phyloP scores from a whole-genome alignment of 2,329 filamentous ascomycete species.

The Didymosphaeria variabile region DNA sequence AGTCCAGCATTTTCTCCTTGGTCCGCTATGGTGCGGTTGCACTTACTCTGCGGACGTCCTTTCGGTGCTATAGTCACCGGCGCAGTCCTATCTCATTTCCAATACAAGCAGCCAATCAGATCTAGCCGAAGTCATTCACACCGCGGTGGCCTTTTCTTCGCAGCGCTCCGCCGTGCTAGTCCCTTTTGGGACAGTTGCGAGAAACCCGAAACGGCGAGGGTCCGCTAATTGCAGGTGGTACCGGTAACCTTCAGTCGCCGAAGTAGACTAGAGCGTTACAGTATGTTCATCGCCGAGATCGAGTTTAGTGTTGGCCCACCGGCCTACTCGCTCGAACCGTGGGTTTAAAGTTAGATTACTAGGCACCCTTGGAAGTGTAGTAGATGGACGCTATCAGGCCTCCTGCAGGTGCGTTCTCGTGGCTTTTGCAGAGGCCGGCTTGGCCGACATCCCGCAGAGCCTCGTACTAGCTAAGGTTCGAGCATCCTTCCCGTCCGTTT shows the following conservation, averaged over 20 bases:
- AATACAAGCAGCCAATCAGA: not conserved
- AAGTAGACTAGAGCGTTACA: not conserved
- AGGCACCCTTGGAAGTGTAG: not conserved
- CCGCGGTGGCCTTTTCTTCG: not conserved
- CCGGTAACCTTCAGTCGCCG: not conserved
- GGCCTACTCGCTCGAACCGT: too few relatives aligned
- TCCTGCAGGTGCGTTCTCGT: not conserved
- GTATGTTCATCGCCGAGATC: not conserved
- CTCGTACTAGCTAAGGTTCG: not conserved
- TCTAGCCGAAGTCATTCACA: not conserved
- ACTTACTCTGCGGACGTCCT: not conserved
- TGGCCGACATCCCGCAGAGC: not conserved
- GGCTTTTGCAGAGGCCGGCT: not conserved
- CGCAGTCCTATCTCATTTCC: not conserved
- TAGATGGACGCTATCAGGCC: not conserved
- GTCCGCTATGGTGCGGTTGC: not conserved
- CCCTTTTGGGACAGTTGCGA: not conserved
- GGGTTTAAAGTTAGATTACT: too few relatives aligned
- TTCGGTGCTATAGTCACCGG: not conserved
- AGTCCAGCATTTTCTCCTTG: not conserved
- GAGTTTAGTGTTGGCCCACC: too few relatives aligned
- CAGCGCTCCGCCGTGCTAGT: not conserved
- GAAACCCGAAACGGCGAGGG: not conserved
- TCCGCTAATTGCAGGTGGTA: not conserved
- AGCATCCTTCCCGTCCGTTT: not conserved